Conservation (phyloP, 1,139 yeast species). For the Magnusiomyces suaveolens region DNA sequence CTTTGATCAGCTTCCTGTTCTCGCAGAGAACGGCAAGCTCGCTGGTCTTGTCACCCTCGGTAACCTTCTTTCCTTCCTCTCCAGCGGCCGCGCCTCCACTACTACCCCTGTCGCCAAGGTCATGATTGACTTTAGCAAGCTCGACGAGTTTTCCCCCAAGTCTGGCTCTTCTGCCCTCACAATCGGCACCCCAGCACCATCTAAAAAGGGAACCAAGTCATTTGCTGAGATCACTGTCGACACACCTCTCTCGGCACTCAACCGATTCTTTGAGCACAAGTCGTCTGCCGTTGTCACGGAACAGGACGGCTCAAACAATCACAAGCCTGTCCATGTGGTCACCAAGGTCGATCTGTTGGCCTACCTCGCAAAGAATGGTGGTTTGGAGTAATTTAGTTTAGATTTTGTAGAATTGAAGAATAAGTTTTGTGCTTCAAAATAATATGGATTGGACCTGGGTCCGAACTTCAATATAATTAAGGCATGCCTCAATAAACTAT, state of each 20-base stretch:
- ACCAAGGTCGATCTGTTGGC: constrained; percentile 80
- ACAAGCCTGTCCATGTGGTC: constrained; percentile 73
- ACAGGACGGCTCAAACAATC: constrained; percentile 25
- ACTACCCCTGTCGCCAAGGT: constrained; percentile 53
- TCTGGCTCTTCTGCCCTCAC: constrained; percentile 38
- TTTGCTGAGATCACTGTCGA: constrained; percentile 61
- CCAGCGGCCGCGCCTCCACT: constrained; percentile 52
- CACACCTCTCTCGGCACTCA: constrained; percentile 60
- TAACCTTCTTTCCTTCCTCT: constrained; percentile 56
- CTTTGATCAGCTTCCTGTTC: constrained; percentile 79
- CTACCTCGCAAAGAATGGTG: constrained; percentile 39
- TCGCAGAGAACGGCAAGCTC: constrained; percentile 50
- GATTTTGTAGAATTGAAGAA: no score
- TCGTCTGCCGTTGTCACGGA: constrained; percentile 82
- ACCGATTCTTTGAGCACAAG: constrained; percentile 75
- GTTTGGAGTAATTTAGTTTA: constrained; percentile 10
- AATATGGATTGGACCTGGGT: neutral
- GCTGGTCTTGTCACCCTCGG: constrained; percentile 74
- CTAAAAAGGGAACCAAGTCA: constrained; percentile 55
- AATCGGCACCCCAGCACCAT: constrained; percentile 41
- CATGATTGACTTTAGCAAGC: constrained; percentile 53
- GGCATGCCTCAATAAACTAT: no score
- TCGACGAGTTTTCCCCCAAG: constrained; percentile 40
- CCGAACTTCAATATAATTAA: no score
- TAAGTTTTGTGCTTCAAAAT: no score